A percentile compares a stretch with the other conserved stretches of the same genome.
phyloP scores from a whole-genome alignment of 2,329 filamentous ascomycete species.

The Colletotrichum cordylinicola region DNA sequence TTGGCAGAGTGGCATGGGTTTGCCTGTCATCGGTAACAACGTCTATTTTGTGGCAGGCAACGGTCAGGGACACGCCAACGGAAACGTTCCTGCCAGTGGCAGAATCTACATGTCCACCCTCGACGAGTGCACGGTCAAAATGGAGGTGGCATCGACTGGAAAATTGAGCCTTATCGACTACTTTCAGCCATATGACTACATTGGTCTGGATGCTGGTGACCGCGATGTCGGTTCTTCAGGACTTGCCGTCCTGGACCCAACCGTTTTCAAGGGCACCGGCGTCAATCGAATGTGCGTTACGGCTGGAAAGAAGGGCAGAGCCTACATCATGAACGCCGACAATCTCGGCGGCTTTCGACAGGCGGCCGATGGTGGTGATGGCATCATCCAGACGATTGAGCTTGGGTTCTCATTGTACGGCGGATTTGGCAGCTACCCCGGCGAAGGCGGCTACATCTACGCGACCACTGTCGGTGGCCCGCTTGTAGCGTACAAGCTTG shows the following conservation, averaged over 20 bases:
- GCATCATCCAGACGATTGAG: slow-evolving; percentile 39
- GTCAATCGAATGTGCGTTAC: slow-evolving; percentile 41
- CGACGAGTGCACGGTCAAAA: slow-evolving; percentile 37
- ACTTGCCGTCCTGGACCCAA: slow-evolving; percentile 37
- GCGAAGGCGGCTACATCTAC: slow-evolving; percentile 49
- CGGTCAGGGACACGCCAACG: slow-evolving; percentile 37
- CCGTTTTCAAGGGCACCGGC: slow-evolving; percentile 36
- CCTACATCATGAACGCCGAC: slow-evolving; percentile 44
- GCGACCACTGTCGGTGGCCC: slow-evolving; percentile 29
- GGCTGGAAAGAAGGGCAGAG: slow-evolving; percentile 43
- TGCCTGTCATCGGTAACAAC: slow-evolving; percentile 32
- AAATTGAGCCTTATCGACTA: slow-evolving; percentile 36
- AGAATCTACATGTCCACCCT: slow-evolving; percentile 34
- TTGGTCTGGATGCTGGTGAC: slow-evolving; percentile 40
- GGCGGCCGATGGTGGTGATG: slow-evolving; percentile 39
- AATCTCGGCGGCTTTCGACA: slow-evolving; percentile 46
- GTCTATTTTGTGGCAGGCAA: slow-evolving; percentile 32
- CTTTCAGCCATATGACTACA: slow-evolving; percentile 47
- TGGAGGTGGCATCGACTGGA: slow-evolving; percentile 29
- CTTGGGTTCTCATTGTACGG: slow-evolving; percentile 39
- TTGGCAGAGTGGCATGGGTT: slow-evolving; percentile 40
- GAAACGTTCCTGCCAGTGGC: slow-evolving; percentile 38
- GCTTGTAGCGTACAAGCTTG: slow-evolving; percentile 22
- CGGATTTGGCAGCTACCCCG: slow-evolving; percentile 43
- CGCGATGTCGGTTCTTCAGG: slow-evolving; percentile 44